Evolutionary conservation across 441 rosid genomes (phyloP), one percentile per base, ranked within the genome.

Genomic region (Erysimum pusillum): DNA sequence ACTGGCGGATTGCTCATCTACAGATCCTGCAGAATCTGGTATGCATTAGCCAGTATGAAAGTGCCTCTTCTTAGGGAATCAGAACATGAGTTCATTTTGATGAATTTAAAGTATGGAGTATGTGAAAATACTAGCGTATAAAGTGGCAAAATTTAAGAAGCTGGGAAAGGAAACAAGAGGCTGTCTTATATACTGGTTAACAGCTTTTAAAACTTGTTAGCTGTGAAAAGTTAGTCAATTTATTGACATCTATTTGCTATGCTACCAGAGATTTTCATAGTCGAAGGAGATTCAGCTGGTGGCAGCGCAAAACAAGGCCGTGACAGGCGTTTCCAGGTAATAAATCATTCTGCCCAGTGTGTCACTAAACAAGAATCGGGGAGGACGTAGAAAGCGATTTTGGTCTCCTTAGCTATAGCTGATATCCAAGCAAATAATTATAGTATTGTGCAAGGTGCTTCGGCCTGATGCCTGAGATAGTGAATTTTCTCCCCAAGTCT

Each of bases 291-390:
- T 84, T 96, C 98, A 20, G 99, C 98, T 63, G 99, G 99, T 52
- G 98, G 98, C 73, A 96, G 99, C 77, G 99, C 98, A 44, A 96
- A 96, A 85, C 99, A 93, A 79, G 99, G 98, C 41, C 97, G 98
- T 71, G 98, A 96, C 84, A 88, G 99, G 79, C 93, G 97, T 54
- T 93, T 93, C 83, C 99, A 96, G 93, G 99, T 93, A 44, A 36
- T 4, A 52, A n/a, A 35, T 17, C 36, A 28, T 48, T 36, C 6
- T 39, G 54, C 63, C 39, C 67, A 57, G 20, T 20, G n/a, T n/a
- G n/a, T n/a, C n/a, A n/a, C n/a, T n/a, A n/a, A n/a, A n/a, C n/a
- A n/a, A n/a, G n/a, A n/a, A n/a, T n/a, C n/a, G n/a, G n/a, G n/a
- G n/a, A n/a, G n/a, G n/a, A n/a, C n/a, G n/a, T n/a, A n/a, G n/a